phyloP scores from a whole-genome alignment of 768 basidiomycete species.

The Dioszegia crocea region DNA sequence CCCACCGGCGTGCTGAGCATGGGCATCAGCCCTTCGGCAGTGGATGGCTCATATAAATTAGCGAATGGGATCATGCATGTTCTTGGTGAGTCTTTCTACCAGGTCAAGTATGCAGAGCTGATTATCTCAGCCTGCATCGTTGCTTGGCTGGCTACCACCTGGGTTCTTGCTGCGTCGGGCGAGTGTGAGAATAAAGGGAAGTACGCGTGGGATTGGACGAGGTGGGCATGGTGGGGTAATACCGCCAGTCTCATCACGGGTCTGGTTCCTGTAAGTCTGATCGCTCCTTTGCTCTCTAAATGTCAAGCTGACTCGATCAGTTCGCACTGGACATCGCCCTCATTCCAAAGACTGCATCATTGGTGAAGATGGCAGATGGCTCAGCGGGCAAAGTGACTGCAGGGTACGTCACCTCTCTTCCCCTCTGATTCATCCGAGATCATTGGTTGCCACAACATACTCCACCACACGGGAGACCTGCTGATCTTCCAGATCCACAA shows the following conservation, averaged over 20 bases:
- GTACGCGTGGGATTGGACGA: constrained; percentile 26
- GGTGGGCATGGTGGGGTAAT: constrained; percentile 23
- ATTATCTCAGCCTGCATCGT: constrained; percentile 11
- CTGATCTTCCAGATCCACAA: constrained; percentile 18
- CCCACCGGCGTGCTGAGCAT: constrained; percentile 4
- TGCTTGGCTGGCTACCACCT: constrained; percentile 20
- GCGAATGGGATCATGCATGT: constrained; percentile 27
- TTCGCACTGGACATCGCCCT: constrained; percentile 11
- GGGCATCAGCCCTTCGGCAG: constrained; percentile 1
- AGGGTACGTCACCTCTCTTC: constrained; percentile 13
- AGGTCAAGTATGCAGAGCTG: background rate
- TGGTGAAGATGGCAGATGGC: constrained; percentile 5
- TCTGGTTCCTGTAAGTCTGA: constrained; percentile 28
- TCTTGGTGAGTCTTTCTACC: constrained; percentile 13
- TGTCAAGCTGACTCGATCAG: constrained; percentile 3
- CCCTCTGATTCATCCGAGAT: background rate
- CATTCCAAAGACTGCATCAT: constrained; percentile 1
- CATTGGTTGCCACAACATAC: background rate
- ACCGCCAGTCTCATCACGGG: constrained; percentile 14
- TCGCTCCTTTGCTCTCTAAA: background rate
- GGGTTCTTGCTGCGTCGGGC: constrained; percentile 30
- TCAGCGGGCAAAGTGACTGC: constrained; percentile 12
- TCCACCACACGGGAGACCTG: background rate
- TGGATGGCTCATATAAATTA: constrained; percentile 20
- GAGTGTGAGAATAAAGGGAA: constrained; percentile 19